These are phyloP conservation scores for Dipteronia sinensis DNA, from an alignment of 345 rosid genomes.

Conservation along the genomic window DNA sequence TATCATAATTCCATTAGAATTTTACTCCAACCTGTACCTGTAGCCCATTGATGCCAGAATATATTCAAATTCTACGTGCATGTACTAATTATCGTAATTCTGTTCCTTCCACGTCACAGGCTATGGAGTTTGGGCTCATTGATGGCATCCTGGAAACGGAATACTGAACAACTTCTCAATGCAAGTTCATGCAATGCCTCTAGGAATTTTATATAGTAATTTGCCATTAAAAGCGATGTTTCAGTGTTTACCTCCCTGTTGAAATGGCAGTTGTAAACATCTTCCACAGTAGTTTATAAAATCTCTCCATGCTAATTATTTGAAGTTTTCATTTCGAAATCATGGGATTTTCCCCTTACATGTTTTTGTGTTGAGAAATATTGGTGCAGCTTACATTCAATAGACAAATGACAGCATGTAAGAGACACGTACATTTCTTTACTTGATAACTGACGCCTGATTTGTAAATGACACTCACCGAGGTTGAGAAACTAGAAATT, in stretches of 20 bases:
- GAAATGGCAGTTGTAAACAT: constrained; percentile 12
- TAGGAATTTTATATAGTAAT: neutral
- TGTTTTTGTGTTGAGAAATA: neutral
- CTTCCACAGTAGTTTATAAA: neutral
- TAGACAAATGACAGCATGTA: neutral
- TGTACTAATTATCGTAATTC: neutral
- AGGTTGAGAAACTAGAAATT: too few species aligned
- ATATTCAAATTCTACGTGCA: neutral
- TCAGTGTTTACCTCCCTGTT: neutral
- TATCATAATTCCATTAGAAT: neutral
- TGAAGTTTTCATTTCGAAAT: neutral
- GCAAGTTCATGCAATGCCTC: neutral
- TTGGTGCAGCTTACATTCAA: neutral
- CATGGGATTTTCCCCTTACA: neutral
- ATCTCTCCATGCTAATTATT: neutral
- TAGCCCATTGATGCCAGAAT: neutral
- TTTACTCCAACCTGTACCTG: neutral
- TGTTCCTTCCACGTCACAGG: constrained; percentile 44
- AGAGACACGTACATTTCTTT: too few species aligned
- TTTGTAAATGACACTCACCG: too few species aligned
- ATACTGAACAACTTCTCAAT: constrained; percentile 35
- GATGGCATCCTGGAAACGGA: constrained; percentile 85
- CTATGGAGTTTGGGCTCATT: constrained; percentile 83
- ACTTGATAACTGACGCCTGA: too few species aligned
- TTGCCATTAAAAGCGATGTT: neutral